Base-by-base conservation (phyloP, 441 rosid genomes). In the Croton laevigatus region DNA sequence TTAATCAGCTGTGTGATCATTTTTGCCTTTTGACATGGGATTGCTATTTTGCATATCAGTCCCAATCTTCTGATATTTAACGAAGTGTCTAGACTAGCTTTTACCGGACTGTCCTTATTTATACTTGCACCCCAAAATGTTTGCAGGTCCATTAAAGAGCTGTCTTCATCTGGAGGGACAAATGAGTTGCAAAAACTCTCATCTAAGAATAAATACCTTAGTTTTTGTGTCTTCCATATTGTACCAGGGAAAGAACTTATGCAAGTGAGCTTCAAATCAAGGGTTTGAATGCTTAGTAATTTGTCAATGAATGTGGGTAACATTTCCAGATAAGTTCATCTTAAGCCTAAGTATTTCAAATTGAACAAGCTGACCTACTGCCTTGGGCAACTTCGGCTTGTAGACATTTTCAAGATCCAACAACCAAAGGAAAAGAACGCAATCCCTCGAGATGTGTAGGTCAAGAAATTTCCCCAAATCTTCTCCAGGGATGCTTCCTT, bases 401-500 rank as follows among this genome's bases (percentile, higher is more conserved):
- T 58, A 69, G 2, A 69, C 65, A 2, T 13, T 3, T 59, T 69
- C 58, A 59, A 69, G 72, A 59, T 69, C 72, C 1, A 69, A 8
- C 23, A 69, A 65, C 34, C 40, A 46, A 6, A 59, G 40, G 8
- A n/a, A n/a, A n/a, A 27, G 32, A 44, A 69, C 58, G 7, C 20
- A 69, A 0, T 49, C 14, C 5, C 40, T 62, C 0, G 3, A 32
- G 57, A 75, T 75, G 66, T 71, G 46, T 52, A 53, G 13, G 20
- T 69, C 16, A 20, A 79, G 70, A 40, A 64, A 75, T 20, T 71
- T 65, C 4, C 73, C 77, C 3, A 72, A 46, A 17, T 79, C 66
- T 59, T 62, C 73, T 36, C 72, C 74, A 14, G 75, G 66, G 32
- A 10, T 53, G 49, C 55, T 37, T 65, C 80, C 80, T 68, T 77